These are phyloP conservation scores for Suillus hirtellus DNA, from an alignment of 768 basidiomycete species.

Conservation along the genomic window DNA sequence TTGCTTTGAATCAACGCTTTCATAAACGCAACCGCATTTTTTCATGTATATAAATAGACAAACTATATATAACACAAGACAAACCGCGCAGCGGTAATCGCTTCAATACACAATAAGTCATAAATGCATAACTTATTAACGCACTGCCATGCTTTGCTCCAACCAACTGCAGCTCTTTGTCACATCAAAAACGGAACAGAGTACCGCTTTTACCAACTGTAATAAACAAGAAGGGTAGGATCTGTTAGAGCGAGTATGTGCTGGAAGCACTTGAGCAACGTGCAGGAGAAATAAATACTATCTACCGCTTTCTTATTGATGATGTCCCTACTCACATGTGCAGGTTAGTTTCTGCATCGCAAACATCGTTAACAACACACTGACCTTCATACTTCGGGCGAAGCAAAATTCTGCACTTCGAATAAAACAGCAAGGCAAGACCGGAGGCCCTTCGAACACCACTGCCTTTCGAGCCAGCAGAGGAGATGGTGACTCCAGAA, in stretches of 20 bases:
- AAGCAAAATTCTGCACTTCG: neutral
- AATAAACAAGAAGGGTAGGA: neutral
- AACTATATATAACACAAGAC: neutral
- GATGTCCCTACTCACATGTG: neutral
- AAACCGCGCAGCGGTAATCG: neutral
- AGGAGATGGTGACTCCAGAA: neutral
- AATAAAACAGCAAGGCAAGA: neutral
- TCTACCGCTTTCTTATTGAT: neutral
- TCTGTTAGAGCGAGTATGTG: neutral
- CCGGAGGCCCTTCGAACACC: neutral
- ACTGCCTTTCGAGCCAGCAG: slow-evolving; percentile 3
- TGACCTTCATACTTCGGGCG: neutral
- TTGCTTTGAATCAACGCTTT: no score
- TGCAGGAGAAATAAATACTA: neutral
- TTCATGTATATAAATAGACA: neutral
- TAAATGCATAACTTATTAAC: neutral
- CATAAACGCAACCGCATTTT: no score
- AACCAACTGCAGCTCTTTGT: neutral
- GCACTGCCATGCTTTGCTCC: neutral
- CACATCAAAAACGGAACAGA: neutral
- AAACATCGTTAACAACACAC: neutral
- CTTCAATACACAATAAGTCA: neutral
- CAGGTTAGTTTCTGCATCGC: neutral
- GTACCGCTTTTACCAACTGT: neutral
- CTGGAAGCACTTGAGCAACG: neutral